Base-by-base conservation (phyloP, 176 grass and related monocot species). In the Alopecurus myosuroides region DNA sequence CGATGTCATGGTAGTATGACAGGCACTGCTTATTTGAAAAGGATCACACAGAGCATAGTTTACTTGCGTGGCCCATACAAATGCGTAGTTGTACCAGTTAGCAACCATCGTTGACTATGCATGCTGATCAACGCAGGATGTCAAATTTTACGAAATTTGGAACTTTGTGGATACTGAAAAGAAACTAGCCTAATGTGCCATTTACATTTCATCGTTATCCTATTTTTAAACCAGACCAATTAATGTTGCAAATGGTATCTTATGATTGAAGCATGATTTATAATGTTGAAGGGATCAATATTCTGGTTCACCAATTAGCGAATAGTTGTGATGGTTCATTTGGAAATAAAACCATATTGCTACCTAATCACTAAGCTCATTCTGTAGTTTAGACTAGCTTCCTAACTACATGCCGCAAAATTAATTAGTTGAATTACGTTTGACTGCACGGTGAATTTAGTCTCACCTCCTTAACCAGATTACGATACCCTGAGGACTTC, bases 31-130 rank as follows among this genome's bases (percentile, higher is more conserved):
- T 86, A 35, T 83, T 90, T 78, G 0, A 36, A 66, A 63, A 45
- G 48, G 2, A n/a, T 30, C 39, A 67, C 40, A 9, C 28, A 42
- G n/a, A 72, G 44, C 55, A 74, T 66, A 61, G 39, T 78, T 17
- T 37, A 66, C n/a, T 74, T 86, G 35, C 74, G 74, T 42, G 15
- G 12, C 76, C 67, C 28, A 56, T 90, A 79, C 12, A 44, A 46
- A 36, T 68, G 48, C 41, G 55, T 79, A 58, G 80, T 79, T 90
- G 45, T 74, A 90, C 55, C 79, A 39, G 66, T 78, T 82, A 90
- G 77, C 88, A 83, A 74, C 79, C 74, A 45, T 46, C 73, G 46
- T 83, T 86, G 79, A 79, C 53, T 74, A 83, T 46, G 65, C 5
- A 13, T 22, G 28, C 45, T 73, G 73, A 64, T 82, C 7, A 37